Base-by-base conservation (phyloP, 805 yeast genomes). In the Kodamaea kaohsiungensis region DNA sequence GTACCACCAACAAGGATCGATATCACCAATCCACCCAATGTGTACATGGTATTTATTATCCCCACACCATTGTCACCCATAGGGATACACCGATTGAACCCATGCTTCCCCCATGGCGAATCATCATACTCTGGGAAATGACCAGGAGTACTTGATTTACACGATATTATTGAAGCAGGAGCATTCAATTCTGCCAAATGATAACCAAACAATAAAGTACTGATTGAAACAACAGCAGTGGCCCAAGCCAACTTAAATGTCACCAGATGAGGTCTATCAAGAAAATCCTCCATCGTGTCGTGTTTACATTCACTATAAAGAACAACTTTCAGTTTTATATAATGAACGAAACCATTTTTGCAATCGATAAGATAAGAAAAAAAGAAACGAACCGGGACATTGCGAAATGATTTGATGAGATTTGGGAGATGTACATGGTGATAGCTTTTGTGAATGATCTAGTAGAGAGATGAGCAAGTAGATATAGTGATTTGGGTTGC, bases 111-210 rank as follows among this genome's bases (percentile, higher is more conserved):
- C 76, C 76, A 72, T 1, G 67, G 27, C 5, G 73, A 64, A 25
- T 65, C 68, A 12, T 57, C 49, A 54, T 68, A 71, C 22, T 25
- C 30, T 17, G 56, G 65, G 22, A 13, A 15, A 18, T 6, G 27
- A 4, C 67, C 68, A 3, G 56, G 53, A 30, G 53, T 56, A 43
- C 60, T 57, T 15, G 54, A 48, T 27, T 59, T 43, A 50, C 77
- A 73, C 27, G 72, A 60, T 25, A 73, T 53, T 19, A 69, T 56
- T 19, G 59, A 62, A 46, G 62, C 70, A 2, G 75, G 69, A 0
- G 73, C 76, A 55, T 74, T 74, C 42, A 74, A 59, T 50, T 69
- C 77, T 8, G 77, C 68, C 38, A 74, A 63, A 58, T 74, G 77
- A 58, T 63, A 74, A 2, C 78, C 77, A 59, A 73, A 72, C 56